Evolutionary conservation across 768 basidiomycete species (phyloP).

Genomic region (Kwoniella bestiolae): DNA sequence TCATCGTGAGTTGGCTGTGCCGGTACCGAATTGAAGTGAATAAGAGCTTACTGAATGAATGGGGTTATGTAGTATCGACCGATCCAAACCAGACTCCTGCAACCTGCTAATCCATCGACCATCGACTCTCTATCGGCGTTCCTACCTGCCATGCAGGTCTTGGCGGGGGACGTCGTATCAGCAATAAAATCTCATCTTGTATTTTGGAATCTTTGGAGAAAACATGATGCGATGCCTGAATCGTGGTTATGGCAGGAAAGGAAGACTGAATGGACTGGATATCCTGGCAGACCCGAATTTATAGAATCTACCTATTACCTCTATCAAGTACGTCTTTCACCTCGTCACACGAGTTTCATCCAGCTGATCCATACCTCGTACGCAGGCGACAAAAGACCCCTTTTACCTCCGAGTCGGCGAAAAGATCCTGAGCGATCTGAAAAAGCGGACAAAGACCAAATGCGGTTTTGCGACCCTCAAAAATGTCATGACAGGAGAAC

Average conservation of each 20-base stretch:
- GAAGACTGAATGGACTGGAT: conserved; percentile 54
- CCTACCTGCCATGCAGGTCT: conserved; percentile 87
- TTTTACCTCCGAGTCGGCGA: conserved; percentile 93
- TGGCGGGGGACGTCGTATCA: conserved; percentile 71
- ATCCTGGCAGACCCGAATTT: conserved; percentile 67
- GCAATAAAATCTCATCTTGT: conserved; percentile 90
- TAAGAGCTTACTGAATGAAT: no score
- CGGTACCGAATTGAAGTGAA: no score
- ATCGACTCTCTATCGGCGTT: conserved; percentile 96
- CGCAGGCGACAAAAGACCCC: conserved; percentile 84
- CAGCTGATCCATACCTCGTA: no score
- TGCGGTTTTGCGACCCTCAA: conserved; percentile 85
- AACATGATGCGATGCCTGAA: conserved; percentile 86
- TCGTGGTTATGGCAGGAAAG: conserved; percentile 78
- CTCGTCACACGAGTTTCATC: no score
- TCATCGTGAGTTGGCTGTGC: conserved; percentile 68
- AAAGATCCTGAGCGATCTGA: conserved; percentile 76
- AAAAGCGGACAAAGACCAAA: conserved; percentile 72
- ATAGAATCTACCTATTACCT: conserved; percentile 96
- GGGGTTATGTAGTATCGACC: conserved; percentile 90
- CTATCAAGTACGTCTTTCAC: conserved; percentile 64
- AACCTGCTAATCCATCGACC: conserved; percentile 68
- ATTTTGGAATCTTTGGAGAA: conserved; percentile 92
- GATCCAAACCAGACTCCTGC: conserved; percentile 78
- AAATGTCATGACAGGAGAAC: conserved; percentile 67